Percentiles rank a stretch among this genome's conserved stretches.
phyloP scores from a whole-genome alignment of 2,329 filamentous ascomycete species.

The Botryotinia convoluta region DNA sequence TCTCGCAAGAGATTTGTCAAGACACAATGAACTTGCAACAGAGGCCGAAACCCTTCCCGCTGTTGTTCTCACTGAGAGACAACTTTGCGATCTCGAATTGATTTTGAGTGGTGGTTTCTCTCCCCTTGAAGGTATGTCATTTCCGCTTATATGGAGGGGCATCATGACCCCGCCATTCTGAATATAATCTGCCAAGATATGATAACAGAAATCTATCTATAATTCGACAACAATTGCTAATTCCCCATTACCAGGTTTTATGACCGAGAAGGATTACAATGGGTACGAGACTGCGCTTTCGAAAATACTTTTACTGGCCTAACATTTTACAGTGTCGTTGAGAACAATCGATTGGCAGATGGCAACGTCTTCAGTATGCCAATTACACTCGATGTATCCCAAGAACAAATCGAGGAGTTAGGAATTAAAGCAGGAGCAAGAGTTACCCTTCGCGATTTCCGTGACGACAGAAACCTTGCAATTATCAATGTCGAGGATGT shows the following conservation, averaged over 20 bases:
- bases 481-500: slow-evolving; percentile 95
- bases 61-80: slow-evolving; percentile 82
- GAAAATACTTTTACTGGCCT: slow-evolving; percentile 31
- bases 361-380: slow-evolving; percentile 95
- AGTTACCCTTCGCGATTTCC: slow-evolving; percentile 88
- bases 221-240: slow-evolving; percentile 31
- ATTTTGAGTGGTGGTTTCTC: slow-evolving; percentile 98
- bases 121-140: slow-evolving; percentile 78
- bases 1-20: slow-evolving; percentile 84
- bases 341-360: slow-evolving; percentile 79
- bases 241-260: slow-evolving; percentile 64
- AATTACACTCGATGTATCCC: slow-evolving; percentile 84
- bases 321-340: slow-evolving; percentile 67
- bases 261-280: slow-evolving; percentile 97
- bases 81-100: slow-evolving; percentile 96
- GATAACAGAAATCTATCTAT: background rate
- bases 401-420: slow-evolving; percentile 70
- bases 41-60: slow-evolving; percentile 88
- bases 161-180: slow-evolving; percentile 29
- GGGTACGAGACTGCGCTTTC: slow-evolving; percentile 54
- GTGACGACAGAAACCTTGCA: slow-evolving; percentile 92
- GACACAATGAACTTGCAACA: slow-evolving; percentile 71
- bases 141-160: slow-evolving; percentile 28
- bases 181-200: background rate
- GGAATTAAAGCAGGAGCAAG: slow-evolving; percentile 77